phyloP scores from a whole-genome alignment of 192 early-diverging fungal species.

The Phycomyces blakesleeanus region DNA sequence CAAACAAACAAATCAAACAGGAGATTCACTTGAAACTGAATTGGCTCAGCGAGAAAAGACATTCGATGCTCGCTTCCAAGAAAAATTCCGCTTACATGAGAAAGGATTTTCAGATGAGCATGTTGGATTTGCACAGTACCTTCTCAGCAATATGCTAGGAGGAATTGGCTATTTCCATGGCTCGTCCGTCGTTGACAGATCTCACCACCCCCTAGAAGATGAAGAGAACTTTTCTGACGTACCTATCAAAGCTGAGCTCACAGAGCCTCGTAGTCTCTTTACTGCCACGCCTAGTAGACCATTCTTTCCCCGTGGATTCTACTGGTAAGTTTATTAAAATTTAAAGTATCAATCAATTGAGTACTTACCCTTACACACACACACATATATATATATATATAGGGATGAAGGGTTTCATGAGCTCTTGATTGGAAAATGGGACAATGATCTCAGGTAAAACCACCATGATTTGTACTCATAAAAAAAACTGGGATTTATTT shows the following conservation, averaged over 20 bases:
- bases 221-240: constrained; percentile 46
- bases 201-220: constrained; percentile 57
- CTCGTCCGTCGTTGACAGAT: constrained; percentile 66
- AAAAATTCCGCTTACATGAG: constrained; percentile 57
- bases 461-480: background rate
- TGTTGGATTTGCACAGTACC: constrained; percentile 67
- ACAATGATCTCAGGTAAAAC: constrained; percentile 70
- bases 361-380: too few species aligned
- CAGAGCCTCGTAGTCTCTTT: constrained; percentile 69
- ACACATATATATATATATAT: background rate
- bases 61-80: constrained; percentile 76
- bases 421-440: constrained; percentile 79
- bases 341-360: background rate
- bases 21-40: background rate
- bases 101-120: constrained; percentile 64
- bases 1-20: constrained; percentile 4
- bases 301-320: constrained; percentile 95
- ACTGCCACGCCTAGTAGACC: constrained; percentile 82
- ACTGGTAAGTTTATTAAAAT: constrained; percentile 54
- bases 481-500: too few species aligned
- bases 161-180: constrained; percentile 89
- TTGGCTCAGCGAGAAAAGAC: constrained; percentile 11
- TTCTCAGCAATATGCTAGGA: constrained; percentile 82
- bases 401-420: constrained; percentile 94
- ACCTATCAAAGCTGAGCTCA: constrained; percentile 51